A percentile compares a stretch with the other conserved stretches of the same genome.
phyloP scores from a whole-genome alignment of 1,139 yeast species.

The Geotrichum restrictum region DNA sequence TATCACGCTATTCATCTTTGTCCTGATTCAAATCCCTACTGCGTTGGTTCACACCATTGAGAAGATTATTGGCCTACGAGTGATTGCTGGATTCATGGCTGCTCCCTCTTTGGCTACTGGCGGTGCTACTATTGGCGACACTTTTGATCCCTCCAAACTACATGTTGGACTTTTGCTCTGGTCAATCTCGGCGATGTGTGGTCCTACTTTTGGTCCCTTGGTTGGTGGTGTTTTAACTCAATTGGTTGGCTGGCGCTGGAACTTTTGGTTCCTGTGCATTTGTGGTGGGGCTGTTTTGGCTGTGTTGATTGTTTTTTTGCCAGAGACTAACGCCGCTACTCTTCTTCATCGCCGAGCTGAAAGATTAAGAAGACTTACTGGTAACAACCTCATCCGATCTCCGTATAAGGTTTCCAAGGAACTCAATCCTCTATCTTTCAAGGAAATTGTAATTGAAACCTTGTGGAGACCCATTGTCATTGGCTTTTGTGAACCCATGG shows the following conservation, averaged over 20 bases:
- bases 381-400: constrained; percentile 39
- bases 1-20: constrained; percentile 50
- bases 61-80: constrained; percentile 56
- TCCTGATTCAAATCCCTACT: constrained; percentile 51
- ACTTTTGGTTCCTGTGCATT: constrained; percentile 47
- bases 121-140: constrained; percentile 78
- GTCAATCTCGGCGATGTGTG: constrained; percentile 54
- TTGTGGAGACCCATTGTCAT: constrained; percentile 45
- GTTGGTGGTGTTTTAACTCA: constrained; percentile 54
- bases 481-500: constrained; percentile 38
- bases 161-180: constrained; percentile 45
- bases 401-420: constrained; percentile 41
- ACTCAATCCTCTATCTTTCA: constrained; percentile 19
- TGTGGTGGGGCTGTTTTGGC: constrained; percentile 41
- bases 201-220: constrained; percentile 65
- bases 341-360: constrained; percentile 48
- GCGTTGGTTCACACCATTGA: constrained; percentile 49
- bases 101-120: constrained; percentile 85
- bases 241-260: constrained; percentile 40
- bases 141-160: constrained; percentile 37
- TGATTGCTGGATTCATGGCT: constrained; percentile 74
- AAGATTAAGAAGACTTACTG: constrained; percentile 47
- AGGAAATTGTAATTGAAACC: too few species aligned
- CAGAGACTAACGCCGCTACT: constrained; percentile 51
- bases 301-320: constrained; percentile 42